phyloP scores from a whole-genome alignment of 2,329 filamentous ascomycete genomes.

The Botrytis medusae region DNA sequence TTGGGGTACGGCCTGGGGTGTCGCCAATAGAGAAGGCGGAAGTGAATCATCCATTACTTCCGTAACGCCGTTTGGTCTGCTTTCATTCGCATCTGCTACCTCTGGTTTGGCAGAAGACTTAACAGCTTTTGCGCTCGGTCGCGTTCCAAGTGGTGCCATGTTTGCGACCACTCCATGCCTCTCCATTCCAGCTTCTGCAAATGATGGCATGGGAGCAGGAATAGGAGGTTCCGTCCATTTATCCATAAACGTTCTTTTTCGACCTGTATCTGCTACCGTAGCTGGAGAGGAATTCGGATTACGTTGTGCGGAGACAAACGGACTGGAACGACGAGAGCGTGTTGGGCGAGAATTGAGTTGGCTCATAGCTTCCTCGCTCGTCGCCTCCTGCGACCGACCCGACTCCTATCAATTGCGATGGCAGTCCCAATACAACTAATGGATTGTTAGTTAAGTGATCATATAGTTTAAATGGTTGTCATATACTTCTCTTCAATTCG shows the following conservation, averaged over 20 bases:
- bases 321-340: constrained; percentile 37
- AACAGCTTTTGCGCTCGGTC: constrained; percentile 64
- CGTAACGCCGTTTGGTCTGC: constrained; percentile 21
- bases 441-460: constrained; percentile 30
- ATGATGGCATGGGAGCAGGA: constrained; percentile 62
- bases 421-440: constrained; percentile 29
- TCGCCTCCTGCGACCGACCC: constrained; percentile 27
- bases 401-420: constrained; percentile 31
- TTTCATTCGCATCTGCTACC: constrained; percentile 24
- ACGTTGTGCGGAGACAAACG: constrained; percentile 27
- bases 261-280: constrained; percentile 25
- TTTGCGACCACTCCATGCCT: constrained; percentile 75
- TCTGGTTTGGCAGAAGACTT: constrained; percentile 41
- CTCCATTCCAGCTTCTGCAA: constrained; percentile 70
- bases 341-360: constrained; percentile 32
- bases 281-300: constrained; percentile 25
- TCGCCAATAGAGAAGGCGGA: constrained; percentile 29
- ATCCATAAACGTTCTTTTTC: constrained; percentile 38
- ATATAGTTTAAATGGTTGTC: constrained; percentile 13
- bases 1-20: constrained; percentile 33
- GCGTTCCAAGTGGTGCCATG: constrained; percentile 78
- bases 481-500: constrained; percentile 32
- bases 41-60: constrained; percentile 33
- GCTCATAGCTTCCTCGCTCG: constrained; percentile 24
- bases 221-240: constrained; percentile 58